Evolutionary conservation across 805 yeast genomes (phyloP), one percentile per base, ranked within the genome.

Genomic region (Tanozyma kutaoensis): DNA sequence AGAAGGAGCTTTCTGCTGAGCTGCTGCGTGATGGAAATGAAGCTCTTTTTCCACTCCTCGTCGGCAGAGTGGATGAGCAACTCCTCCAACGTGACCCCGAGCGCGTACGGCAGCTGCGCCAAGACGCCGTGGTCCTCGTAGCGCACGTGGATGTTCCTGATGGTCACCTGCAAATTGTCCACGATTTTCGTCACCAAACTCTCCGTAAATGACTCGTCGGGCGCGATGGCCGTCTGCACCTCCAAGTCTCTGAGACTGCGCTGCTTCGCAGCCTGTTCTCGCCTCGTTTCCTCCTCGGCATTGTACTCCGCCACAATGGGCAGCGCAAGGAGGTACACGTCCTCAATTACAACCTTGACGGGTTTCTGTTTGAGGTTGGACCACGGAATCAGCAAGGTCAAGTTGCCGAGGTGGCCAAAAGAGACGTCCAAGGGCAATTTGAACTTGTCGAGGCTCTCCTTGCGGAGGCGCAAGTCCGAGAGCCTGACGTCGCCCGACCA

Each of bases 401-500:
- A 62, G 38, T 78, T 81, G 2, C 97, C 98, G 31, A 91, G 50
- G 45, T 81, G 84, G 22, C 99, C 99, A 45, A 78, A 79, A 34
- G 71, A 69, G 10, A 93, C 88, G 47, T 86, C 81, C 20, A 91
- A 54, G 2, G 99, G 98, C 21, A 93, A 54, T 35, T 79, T 72
- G 36, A 91, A 66, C 39, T 78, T 69, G 50, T 93, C 98, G 25
- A 91, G 59, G 3, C 95, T 84, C 46, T 86, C 96, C 34, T 79
- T 77, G 52, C 81, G 84, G 32, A 91, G 59, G 31, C 76, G 67
- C 34, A 93, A 65, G 46, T 86, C 75, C 35, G 65, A 66, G 29
- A 91, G 60, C 46, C 81, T 81, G 17, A 86, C 97, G 58, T 91
- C 97, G 20, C 99, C 99, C 42, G 85, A 72, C 95, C 97, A 86